Conservation (phyloP, 129 eudicot genomes). For the Glebionis coronaria region DNA sequence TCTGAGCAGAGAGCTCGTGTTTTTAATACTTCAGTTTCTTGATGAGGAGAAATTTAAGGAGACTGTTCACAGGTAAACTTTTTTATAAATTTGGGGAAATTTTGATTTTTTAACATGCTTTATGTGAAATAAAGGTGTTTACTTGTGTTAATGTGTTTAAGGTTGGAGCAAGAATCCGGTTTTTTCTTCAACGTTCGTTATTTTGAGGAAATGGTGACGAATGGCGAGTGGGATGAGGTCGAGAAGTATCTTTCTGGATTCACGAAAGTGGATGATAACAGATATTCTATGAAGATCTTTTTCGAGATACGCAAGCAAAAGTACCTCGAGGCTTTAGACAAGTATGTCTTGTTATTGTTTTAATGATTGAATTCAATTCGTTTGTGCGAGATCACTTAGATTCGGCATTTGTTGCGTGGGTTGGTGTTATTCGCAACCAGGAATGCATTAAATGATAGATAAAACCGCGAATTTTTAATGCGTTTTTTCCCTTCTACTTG, state of each 20-base stretch:
- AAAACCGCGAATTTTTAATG: neutral
- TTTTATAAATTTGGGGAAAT: slow-evolving; percentile 1
- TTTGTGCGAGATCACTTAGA: slow-evolving; percentile 14
- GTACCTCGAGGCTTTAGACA: slow-evolving; percentile 36
- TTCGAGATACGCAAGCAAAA: slow-evolving; percentile 45
- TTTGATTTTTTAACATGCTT: neutral
- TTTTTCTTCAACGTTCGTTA: slow-evolving; percentile 44
- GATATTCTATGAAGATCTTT: slow-evolving; percentile 31
- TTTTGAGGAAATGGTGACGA: slow-evolving; percentile 46
- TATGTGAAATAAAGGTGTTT: neutral
- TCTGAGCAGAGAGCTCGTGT: slow-evolving; percentile 46
- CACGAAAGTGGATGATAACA: slow-evolving; percentile 35
- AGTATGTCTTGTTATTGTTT: slow-evolving; percentile 20
- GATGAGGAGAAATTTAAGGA: slow-evolving; percentile 40
- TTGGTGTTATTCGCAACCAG: neutral
- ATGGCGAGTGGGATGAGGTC: slow-evolving; percentile 60
- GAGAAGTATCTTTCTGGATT: slow-evolving; percentile 46
- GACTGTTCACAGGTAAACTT: slow-evolving; percentile 35
- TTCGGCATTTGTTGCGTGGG: slow-evolving; percentile 22
- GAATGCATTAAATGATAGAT: slow-evolving; percentile 1
- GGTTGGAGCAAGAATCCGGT: slow-evolving; percentile 52
- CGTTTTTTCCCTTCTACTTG: neutral
- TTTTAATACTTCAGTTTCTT: slow-evolving; percentile 43
- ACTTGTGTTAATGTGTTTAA: slow-evolving; percentile 20
- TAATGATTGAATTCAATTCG: slow-evolving; percentile 12